Base-by-base conservation (phyloP, 306 rosid species). In the Quercus dentata region DNA sequence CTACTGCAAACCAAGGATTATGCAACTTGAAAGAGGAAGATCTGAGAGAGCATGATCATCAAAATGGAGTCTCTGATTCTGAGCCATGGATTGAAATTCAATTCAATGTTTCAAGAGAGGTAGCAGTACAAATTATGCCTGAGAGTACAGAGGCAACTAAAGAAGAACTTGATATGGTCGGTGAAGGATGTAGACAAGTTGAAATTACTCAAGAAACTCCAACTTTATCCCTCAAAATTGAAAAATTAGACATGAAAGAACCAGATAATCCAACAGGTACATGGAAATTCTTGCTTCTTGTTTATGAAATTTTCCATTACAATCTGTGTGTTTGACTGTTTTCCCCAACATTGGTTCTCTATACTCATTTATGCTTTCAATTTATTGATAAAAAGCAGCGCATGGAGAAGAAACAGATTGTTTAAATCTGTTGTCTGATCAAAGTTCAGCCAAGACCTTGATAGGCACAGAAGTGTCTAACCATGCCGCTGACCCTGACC, bases 181-280 rank as follows among this genome's bases (percentile, higher is more conserved):
- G 58, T 63, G 84, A 84, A 70, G 67, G 31, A 68, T 71, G 76
- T 67, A 74, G 64, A 27, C 82, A 73, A 70, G 57, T 63, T 73
- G 7, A 62, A 61, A 51, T 77, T 63, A n/a, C 76, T 78, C 82
- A 77, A 49, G 87, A 62, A 72, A 71, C 52, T 73, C 78, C 30
- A 71, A 69, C 71, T 76, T 69, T 75, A 55, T 82, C 74, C 28
- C 74, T 58, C 84, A 74, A 74, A 12, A 13, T 11, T 70, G 71
- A 30, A 55, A 85, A 81, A 80, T 68, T 76, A 55, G 79, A 71
- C 31, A 38, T 10, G 65, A 81, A 81, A 80, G 83, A 87, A 74
- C 81, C 44, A 30, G 86, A 78, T 25, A 52, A 82, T 46, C 46
- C 55, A 57, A 58, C 71, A 85, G 97, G 97, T 91, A 91, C 83